A percentile compares a stretch with the other conserved stretches of the same genome.
Conservation (phyloP, 345 rosid species). For the Microcos paniculata region DNA sequence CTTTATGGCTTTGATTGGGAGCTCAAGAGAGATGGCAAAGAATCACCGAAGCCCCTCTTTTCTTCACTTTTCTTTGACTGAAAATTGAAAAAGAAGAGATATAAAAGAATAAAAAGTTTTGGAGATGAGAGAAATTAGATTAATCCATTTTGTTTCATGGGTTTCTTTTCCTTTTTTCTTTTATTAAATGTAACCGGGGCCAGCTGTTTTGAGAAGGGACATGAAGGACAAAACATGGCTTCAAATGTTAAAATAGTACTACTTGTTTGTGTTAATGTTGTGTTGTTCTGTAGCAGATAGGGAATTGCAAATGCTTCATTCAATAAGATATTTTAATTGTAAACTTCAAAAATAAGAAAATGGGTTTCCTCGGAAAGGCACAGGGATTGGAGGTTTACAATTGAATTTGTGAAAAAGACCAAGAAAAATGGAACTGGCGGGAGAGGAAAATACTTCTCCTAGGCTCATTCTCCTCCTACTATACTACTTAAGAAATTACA, state of each 20-base stretch:
- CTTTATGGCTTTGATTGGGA: not conserved
- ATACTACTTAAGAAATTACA: not conserved
- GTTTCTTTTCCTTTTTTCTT: not conserved
- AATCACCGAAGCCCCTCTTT: constrained; percentile 6
- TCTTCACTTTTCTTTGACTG: not conserved
- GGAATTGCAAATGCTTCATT: constrained; percentile 8
- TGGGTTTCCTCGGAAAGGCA: constrained; percentile 1
- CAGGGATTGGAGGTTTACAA: no score
- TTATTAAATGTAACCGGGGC: not conserved
- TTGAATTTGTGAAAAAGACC: not conserved
- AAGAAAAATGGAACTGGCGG: constrained; percentile 16
- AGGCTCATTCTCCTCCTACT: not conserved
- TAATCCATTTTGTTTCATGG: constrained; percentile 4
- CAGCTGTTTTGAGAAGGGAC: constrained; percentile 6
- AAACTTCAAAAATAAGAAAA: constrained; percentile 15
- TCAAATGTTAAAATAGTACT: constrained; percentile 10
- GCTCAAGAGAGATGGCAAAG: constrained; percentile 5
- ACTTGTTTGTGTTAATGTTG: constrained; percentile 14
- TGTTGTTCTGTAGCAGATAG: constrained; percentile 15
- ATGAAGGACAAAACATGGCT: constrained; percentile 21
- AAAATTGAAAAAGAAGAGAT: not conserved
- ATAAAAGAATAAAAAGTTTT: constrained; percentile 1
- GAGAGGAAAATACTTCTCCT: not conserved
- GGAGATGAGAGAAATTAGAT: not conserved
- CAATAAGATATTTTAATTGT: constrained; percentile 8